phyloP scores from a whole-genome alignment of 2,329 filamentous ascomycete genomes.

The Penicillium janthinellum region DNA sequence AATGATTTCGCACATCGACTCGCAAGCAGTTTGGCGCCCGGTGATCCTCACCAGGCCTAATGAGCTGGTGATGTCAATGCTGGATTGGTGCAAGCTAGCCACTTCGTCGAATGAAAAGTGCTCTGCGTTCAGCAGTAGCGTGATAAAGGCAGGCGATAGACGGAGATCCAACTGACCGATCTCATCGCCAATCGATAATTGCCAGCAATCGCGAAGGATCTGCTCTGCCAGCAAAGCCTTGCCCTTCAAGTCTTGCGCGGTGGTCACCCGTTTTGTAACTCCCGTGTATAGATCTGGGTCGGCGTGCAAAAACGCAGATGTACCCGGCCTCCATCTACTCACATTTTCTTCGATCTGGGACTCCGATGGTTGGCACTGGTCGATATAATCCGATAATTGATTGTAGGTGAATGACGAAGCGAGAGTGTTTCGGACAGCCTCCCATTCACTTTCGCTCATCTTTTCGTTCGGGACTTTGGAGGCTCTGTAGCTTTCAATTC shows the following conservation, averaged over 20 bases:
- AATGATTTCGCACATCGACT: slow-evolving; percentile 38
- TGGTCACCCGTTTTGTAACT: slow-evolving; percentile 20
- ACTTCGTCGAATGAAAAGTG: slow-evolving; percentile 42
- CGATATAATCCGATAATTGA: slow-evolving; percentile 38
- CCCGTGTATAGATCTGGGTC: slow-evolving; percentile 4
- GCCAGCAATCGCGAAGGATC: slow-evolving; percentile 45
- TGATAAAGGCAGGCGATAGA: slow-evolving; percentile 31
- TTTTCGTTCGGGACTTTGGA: slow-evolving; percentile 28
- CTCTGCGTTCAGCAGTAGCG: slow-evolving; percentile 36
- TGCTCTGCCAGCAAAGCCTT: slow-evolving; percentile 39
- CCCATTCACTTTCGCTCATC: slow-evolving; percentile 32
- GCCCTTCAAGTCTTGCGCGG: slow-evolving; percentile 26
- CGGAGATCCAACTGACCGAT: slow-evolving; percentile 41
- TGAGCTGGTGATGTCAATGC: slow-evolving; percentile 40
- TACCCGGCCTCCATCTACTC: slow-evolving; percentile 36
- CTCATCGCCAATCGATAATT: slow-evolving; percentile 36
- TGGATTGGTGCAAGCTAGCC: slow-evolving; percentile 36
- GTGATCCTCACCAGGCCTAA: slow-evolving; percentile 41
- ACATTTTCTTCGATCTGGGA: background rate
- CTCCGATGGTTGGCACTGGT: slow-evolving; percentile 1
- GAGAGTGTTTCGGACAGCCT: slow-evolving; percentile 33
- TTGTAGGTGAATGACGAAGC: slow-evolving; percentile 37
- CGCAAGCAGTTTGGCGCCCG: slow-evolving; percentile 35
- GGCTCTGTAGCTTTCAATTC: slow-evolving; percentile 33
- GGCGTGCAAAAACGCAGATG: slow-evolving; percentile 32